phyloP scores from a whole-genome alignment of 805 yeast genomes.

The Candida ficus region DNA sequence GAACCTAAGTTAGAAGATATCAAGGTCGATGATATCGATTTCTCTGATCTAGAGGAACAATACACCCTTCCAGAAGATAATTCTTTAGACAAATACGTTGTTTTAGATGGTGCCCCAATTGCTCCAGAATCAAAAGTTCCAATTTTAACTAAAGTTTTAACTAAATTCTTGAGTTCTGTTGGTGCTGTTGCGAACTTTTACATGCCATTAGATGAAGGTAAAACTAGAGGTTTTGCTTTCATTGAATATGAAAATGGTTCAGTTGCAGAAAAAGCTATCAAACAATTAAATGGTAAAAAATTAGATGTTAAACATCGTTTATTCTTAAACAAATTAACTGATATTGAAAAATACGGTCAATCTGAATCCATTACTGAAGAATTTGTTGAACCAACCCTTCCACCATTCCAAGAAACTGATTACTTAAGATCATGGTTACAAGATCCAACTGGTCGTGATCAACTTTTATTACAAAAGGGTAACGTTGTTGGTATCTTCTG shows the following conservation, averaged over 20 bases:
- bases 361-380: slow-evolving; percentile 56
- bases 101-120: slow-evolving; percentile 93
- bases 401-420: slow-evolving; percentile 70
- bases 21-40: slow-evolving; percentile 64
- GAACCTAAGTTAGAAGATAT: slow-evolving; percentile 40
- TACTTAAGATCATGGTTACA: slow-evolving; percentile 88
- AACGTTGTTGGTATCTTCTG: slow-evolving; percentile 83
- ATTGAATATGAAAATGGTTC: slow-evolving; percentile 69
- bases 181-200: slow-evolving; percentile 76
- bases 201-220: slow-evolving; percentile 77
- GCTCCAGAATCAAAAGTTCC: slow-evolving; percentile 89
- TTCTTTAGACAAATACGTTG: slow-evolving; percentile 70
- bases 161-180: slow-evolving; percentile 69
- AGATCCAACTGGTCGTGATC: slow-evolving; percentile 87
- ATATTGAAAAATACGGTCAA: slow-evolving; percentile 72
- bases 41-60: slow-evolving; percentile 78
- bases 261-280: slow-evolving; percentile 74
- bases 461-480: slow-evolving; percentile 71
- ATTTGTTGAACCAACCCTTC: slow-evolving; percentile 66
- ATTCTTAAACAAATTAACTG: slow-evolving; percentile 74
- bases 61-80: slow-evolving; percentile 57
- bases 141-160: slow-evolving; percentile 76
- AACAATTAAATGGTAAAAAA: slow-evolving; percentile 79
- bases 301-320: slow-evolving; percentile 91
- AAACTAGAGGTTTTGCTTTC: slow-evolving; percentile 81